Conservation (phyloP, 2,329 filamentous ascomycete genomes). For the Xylariaceae sp. region DNA sequence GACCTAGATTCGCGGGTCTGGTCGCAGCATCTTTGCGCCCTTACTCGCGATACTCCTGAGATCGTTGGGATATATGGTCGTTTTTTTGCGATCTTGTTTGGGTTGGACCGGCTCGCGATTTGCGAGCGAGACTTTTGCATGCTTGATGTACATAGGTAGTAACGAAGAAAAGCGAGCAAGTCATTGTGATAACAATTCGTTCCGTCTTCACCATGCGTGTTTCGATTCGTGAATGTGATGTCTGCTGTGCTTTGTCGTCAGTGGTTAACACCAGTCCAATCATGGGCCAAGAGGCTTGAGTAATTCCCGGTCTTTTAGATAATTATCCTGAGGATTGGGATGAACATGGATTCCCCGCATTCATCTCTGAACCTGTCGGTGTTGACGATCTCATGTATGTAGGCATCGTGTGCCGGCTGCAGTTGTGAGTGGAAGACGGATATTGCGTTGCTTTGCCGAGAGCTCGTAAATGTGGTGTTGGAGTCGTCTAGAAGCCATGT, state of each 20-base stretch:
- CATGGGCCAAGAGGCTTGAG: not conserved
- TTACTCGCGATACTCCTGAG: not conserved
- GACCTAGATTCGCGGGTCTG: not conserved
- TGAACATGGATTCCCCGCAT: slow-evolving; percentile 19
- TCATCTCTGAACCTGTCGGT: not conserved
- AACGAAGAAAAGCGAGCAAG: not conserved
- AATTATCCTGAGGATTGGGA: not conserved
- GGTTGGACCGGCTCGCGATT: not conserved
- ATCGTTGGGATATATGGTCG: not conserved
- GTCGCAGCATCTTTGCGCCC: not conserved
- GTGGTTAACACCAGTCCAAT: not conserved
- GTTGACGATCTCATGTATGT: not conserved
- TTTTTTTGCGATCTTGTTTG: not conserved
- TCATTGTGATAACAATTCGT: not conserved
- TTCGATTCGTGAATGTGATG: not conserved
- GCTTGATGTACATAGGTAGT: not conserved
- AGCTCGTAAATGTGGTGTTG: too few species aligned
- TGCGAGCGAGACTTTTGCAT: not conserved
- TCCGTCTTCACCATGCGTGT: not conserved
- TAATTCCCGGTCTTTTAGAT: not conserved
- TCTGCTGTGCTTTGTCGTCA: not conserved
- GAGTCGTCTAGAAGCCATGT: too few species aligned
- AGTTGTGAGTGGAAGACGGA: too few species aligned
- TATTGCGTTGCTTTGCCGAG: too few species aligned
- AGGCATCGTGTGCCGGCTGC: too few species aligned